These are phyloP conservation scores for Starmerella riodocensis DNA, from an alignment of 805 yeast species.

Conservation along the genomic window DNA sequence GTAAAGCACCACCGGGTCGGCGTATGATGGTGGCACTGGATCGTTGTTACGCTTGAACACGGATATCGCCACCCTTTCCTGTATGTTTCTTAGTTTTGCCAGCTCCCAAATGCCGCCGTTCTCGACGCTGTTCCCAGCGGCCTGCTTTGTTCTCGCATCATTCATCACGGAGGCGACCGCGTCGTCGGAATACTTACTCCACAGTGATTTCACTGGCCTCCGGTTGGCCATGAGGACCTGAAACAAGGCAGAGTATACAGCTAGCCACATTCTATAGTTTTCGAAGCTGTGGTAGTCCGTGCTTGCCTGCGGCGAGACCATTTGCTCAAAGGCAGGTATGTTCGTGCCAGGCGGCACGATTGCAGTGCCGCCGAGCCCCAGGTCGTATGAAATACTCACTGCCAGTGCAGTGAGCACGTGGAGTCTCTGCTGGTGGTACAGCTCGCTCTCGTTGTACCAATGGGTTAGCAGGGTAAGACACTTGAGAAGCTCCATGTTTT, in stretches of 20 bases:
- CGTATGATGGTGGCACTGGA: constrained; percentile 28
- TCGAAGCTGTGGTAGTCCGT: constrained; percentile 35
- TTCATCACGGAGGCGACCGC: constrained; percentile 37
- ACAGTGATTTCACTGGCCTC: constrained; percentile 39
- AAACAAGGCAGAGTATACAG: constrained; percentile 16
- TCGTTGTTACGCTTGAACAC: constrained; percentile 31
- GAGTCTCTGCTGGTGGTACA: constrained; percentile 64
- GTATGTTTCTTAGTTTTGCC: constrained; percentile 47
- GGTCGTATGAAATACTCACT: constrained; percentile 56
- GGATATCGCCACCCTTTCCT: constrained; percentile 34
- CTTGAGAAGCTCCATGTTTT: constrained; percentile 54
- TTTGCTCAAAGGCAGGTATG: constrained; percentile 22
- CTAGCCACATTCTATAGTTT: constrained; percentile 36
- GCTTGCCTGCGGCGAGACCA: constrained; percentile 30
- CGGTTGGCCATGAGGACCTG: constrained; percentile 42
- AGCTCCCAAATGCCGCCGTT: constrained; percentile 25
- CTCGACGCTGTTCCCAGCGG: not conserved
- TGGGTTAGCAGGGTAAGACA: constrained; percentile 46
- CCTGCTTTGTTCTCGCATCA: too few species aligned
- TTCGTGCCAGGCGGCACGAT: constrained; percentile 17
- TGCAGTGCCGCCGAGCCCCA: constrained; percentile 47
- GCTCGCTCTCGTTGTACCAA: constrained; percentile 79
- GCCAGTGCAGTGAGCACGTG: constrained; percentile 56
- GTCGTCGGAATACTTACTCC: constrained; percentile 43
- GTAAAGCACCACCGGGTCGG: constrained; percentile 29